Evolutionary conservation across 306 rosid species (phyloP), one percentile per base, ranked within the genome.

Genomic region (Citrullus amarus): DNA sequence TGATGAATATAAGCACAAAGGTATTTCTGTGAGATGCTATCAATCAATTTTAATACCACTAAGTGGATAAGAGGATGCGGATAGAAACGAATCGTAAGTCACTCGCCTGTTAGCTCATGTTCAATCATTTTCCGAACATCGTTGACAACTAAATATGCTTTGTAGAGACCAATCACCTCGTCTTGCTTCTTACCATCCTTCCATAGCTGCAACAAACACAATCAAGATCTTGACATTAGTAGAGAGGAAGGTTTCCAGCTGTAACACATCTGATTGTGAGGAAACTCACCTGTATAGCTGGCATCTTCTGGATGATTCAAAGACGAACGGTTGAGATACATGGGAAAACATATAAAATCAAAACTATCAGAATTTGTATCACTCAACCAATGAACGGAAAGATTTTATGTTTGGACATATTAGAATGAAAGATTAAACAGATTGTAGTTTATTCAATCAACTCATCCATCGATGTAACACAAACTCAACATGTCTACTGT

Each of bases 151-250:
- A 87, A 81, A 85, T 90, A 80, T 22, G 91, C 89, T 82, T 90
- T 93, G 82, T 91, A 91, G 82, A 91, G 88, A 58, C 98, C 97
- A 1, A 91, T 83, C 76, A 90, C 93, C 85, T 93, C 97, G 30
- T 84, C 91, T 82, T 87, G 90, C 76, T 90, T 93, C 85, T 86
- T 80, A 79, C 93, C 76, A 71, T 90, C 88, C 85, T 80, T 91
- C 97, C 98, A 93, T 34, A 93, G 86, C 97, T 93, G 96, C 77
- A 82, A 87, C 77, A 67, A 14, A 51, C 39, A 36, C 1, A 32
- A 34, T 16, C 25, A 25, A 20, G 36, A 69, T 68, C 77, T 73
- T 55, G 54, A 43, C 53, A 66, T 74, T 14, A 22, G 51, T 16
- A 81, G 51, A 75, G 43, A 59, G n/a, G 14, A 25, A 15, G 8